Conservation (phyloP, 495 filamentous ascomycete species). For the Penicillium angulare region DNA sequence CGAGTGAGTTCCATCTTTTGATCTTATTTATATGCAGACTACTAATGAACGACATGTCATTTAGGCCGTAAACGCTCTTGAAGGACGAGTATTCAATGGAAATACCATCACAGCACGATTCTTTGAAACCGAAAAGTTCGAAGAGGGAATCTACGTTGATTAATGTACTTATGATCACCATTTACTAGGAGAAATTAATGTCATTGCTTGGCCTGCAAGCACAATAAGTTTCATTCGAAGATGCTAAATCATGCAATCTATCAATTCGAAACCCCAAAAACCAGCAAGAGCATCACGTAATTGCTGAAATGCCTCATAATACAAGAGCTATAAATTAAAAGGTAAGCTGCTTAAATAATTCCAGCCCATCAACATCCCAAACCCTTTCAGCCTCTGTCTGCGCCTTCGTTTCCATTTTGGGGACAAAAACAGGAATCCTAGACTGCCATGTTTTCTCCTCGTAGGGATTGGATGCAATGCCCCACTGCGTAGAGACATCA, state of each 20-base stretch:
- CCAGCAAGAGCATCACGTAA: too few species aligned
- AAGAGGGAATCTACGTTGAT: slow-evolving; percentile 61
- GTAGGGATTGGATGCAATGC: not conserved
- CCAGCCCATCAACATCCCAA: slow-evolving; percentile 5
- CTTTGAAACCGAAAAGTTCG: slow-evolving; percentile 79
- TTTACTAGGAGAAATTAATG: not conserved
- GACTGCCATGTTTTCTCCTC: not conserved
- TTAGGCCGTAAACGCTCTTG: slow-evolving; percentile 82
- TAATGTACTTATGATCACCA: slow-evolving; percentile 12
- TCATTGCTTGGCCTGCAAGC: not conserved
- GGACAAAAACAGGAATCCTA: not conserved
- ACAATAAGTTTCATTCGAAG: not conserved
- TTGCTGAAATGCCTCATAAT: too few species aligned
- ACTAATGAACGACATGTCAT: not conserved
- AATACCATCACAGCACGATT: slow-evolving; percentile 76
- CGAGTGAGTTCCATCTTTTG: slow-evolving; percentile 54
- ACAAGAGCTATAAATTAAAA: too few species aligned
- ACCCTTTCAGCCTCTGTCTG: not conserved
- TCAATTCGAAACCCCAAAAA: not conserved
- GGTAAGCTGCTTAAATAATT: slow-evolving; percentile 22
- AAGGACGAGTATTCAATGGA: slow-evolving; percentile 82
- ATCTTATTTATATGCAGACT: not conserved
- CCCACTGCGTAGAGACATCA: not conserved
- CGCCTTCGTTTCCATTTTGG: not conserved
- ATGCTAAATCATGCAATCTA: not conserved